Percentiles rank a stretch among this genome's conserved stretches.
phyloP scores from a whole-genome alignment of 2,329 filamentous ascomycete genomes.

The Aspergillus ruber region DNA sequence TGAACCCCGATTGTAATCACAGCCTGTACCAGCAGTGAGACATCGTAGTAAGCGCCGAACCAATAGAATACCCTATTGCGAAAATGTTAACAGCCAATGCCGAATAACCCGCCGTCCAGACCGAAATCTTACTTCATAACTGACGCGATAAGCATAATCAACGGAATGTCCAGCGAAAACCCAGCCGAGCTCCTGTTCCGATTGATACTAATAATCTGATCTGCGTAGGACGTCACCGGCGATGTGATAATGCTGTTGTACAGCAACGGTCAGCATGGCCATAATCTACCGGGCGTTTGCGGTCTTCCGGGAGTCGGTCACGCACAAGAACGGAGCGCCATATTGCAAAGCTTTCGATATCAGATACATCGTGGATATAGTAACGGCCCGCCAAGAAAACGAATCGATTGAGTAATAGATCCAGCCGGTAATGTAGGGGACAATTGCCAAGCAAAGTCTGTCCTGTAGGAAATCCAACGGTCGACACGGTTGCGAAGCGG shows the following conservation, averaged over 20 bases:
- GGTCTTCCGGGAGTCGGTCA: neutral
- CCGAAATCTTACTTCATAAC: slow-evolving; percentile 50
- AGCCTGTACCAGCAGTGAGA: slow-evolving; percentile 54
- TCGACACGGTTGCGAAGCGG: neutral
- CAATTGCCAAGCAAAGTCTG: neutral
- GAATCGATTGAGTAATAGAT: neutral
- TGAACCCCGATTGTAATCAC: slow-evolving; percentile 56
- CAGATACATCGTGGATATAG: slow-evolving; percentile 29
- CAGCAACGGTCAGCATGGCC: slow-evolving; percentile 7
- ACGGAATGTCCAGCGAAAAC: slow-evolving; percentile 60
- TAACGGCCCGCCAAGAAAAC: neutral
- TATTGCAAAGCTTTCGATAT: slow-evolving; percentile 38
- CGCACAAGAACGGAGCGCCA: slow-evolving; percentile 45
- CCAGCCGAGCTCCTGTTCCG: slow-evolving; percentile 54
- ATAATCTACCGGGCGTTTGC: neutral
- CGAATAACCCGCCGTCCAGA: neutral
- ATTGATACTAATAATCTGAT: slow-evolving; percentile 61
- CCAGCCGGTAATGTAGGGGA: neutral
- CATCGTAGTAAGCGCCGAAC: slow-evolving; percentile 57
- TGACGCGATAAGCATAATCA: slow-evolving; percentile 61
- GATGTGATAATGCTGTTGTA: slow-evolving; percentile 52
- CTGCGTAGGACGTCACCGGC: slow-evolving; percentile 59
- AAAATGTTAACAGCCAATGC: slow-evolving; percentile 6
- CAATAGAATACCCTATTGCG: slow-evolving; percentile 55
- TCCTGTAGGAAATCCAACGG: neutral